These are phyloP conservation scores for Syncephalastrum monosporum DNA, from an alignment of 371 early-diverging fungal genomes.

Conservation along the genomic window DNA sequence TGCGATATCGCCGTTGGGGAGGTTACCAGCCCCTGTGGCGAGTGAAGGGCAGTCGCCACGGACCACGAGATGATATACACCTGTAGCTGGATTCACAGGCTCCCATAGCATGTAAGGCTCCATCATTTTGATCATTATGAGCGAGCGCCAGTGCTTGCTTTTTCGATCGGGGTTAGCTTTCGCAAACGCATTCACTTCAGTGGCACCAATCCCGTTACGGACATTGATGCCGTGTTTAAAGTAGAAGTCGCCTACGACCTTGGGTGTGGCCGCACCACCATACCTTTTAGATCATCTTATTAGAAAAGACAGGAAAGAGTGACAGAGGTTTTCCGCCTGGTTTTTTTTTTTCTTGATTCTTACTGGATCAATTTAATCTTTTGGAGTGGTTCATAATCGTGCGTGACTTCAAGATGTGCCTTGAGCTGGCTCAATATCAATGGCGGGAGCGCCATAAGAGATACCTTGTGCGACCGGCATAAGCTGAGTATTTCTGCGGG, in stretches of 20 bases:
- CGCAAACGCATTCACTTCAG: not conserved
- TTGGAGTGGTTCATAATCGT: not conserved
- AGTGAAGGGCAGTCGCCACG: constrained; percentile 10
- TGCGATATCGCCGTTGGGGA: constrained; percentile 23
- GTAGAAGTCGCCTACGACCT: constrained; percentile 3
- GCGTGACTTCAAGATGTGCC: not conserved
- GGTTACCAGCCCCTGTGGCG: constrained; percentile 12
- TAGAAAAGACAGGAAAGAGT: too few relatives aligned
- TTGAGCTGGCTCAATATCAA: not conserved
- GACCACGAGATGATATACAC: constrained; percentile 7
- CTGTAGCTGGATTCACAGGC: not conserved
- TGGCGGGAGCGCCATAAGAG: not conserved
- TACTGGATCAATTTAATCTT: constrained; percentile 1
- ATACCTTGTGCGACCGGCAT: not conserved
- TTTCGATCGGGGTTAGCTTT: constrained; percentile 2
- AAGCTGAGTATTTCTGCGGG: too few relatives aligned
- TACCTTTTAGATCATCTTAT: not conserved
- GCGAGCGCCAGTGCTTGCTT: constrained; percentile 1
- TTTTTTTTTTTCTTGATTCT: too few relatives aligned
- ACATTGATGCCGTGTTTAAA: constrained; percentile 8
- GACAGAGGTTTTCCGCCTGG: too few relatives aligned
- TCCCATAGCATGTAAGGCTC: constrained; percentile 4
- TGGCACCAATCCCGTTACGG: not conserved
- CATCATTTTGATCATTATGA: not conserved
- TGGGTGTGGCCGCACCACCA: constrained; percentile 5